Percentiles rank a stretch among this genome's conserved stretches.
These are phyloP conservation scores for Funneliformis caledonium DNA, from an alignment of 371 early-diverging fungal genomes.

Conservation along the genomic window DNA sequence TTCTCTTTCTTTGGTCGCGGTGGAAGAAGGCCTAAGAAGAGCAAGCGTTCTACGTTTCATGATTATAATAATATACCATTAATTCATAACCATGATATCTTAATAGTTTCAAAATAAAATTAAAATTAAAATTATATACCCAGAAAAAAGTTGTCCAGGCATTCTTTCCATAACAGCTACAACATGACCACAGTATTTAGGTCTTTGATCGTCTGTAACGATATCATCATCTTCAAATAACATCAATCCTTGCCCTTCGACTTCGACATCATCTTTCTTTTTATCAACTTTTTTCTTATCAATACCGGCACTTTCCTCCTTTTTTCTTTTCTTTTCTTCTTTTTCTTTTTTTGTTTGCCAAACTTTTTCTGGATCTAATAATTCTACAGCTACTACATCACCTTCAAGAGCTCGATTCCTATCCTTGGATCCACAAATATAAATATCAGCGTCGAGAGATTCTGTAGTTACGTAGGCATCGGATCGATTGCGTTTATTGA, in stretches of 20 bases:
- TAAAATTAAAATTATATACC: conserved; percentile 43
- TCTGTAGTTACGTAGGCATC: conserved; percentile 87
- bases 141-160: conserved; percentile 67
- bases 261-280: conserved; percentile 43
- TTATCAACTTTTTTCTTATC: conserved; percentile 47
- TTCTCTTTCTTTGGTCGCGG: conserved; percentile 40
- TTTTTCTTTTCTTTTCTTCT: conserved; percentile 54
- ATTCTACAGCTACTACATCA: conserved; percentile 82
- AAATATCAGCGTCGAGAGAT: conserved; percentile 70
- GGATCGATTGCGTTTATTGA: conserved; percentile 81
- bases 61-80: conserved; percentile 11
- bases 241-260: conserved; percentile 42
- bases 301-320: conserved; percentile 47
- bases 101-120: neutral
- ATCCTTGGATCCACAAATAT: conserved; percentile 74
- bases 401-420: conserved; percentile 91
- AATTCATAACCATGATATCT: too few relatives aligned
- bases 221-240: conserved; percentile 56
- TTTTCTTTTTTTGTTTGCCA: conserved; percentile 60
- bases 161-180: conserved; percentile 71
- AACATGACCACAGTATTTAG: conserved; percentile 68
- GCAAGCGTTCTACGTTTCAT: conserved; percentile 37
- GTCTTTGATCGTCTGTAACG: conserved; percentile 59
- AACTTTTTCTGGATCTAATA: conserved; percentile 75
- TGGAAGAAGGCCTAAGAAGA: conserved; percentile 35